Evolutionary conservation across 2,329 filamentous ascomycete species (phyloP), one percentile per base, ranked within the genome.

Genomic region (Fusarium virguliforme): DNA sequence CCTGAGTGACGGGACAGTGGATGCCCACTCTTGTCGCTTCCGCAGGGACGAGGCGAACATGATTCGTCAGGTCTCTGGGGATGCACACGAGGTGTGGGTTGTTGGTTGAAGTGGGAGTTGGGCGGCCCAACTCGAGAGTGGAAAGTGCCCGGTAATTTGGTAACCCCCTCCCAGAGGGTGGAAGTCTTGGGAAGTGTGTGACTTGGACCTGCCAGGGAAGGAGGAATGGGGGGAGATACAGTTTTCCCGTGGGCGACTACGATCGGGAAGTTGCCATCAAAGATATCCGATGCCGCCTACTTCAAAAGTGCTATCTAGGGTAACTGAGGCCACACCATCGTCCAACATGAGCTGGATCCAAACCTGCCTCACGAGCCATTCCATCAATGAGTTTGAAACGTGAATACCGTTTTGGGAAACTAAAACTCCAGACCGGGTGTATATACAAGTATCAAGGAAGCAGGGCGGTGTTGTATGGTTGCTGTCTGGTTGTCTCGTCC

Each of bases 41-140:
- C 81, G 77, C 2, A 86, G 73, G 5, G 80, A 81, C 5, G 81
- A 79, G 55, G 80, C 84, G 66, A 85, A 82, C 75, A 83, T 80
- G 10, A 35, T 60, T 37, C 58, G n/a, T 13, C 15, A n/a, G n/a
- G 26, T 55, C 8, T 35, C 18, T 15, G n/a, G 30, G 15, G 32
- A 8, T 26, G 2, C 15, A 56, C 12, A 10, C 3, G 28, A 38
- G 40, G 18, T 26, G 35, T 32, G 32, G 35, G 56, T 51, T 50
- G 26, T 30, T 30, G 18, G 28, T 30, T 30, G 26, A 30, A 30
- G 30, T 26, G 26, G 30, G 43, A 4, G 43, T 50, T 50, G 43
- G 26, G 43, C 30, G 26, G 10, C 15, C 43, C 43, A 50, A 50
- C 43, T 6, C 15, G 26, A 30, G 9, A 15, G 26, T 50, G 15